phyloP scores from a whole-genome alignment of 495 filamentous ascomycete genomes.

The Penicillium desertorum region DNA sequence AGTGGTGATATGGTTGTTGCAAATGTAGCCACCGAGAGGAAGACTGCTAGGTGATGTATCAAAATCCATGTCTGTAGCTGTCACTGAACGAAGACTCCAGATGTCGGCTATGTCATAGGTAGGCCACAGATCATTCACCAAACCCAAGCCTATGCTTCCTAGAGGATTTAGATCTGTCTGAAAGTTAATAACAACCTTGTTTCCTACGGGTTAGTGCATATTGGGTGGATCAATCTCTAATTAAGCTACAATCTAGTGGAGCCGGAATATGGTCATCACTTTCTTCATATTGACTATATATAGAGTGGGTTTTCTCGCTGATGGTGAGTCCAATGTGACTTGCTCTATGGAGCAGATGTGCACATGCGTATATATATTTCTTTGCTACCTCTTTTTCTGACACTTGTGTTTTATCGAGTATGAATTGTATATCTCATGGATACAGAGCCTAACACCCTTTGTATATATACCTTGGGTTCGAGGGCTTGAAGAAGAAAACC shows the following conservation, averaged over 20 bases:
- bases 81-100: no score
- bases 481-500: background rate
- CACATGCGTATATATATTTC: background rate
- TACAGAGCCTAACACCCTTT: background rate
- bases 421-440: background rate
- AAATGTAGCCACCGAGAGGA: background rate
- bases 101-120: no score
- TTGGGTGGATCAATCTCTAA: background rate
- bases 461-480: background rate
- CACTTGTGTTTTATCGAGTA: background rate
- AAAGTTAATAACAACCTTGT: background rate
- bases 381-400: background rate
- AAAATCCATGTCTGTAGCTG: background rate
- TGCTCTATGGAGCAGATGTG: background rate
- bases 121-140: no score
- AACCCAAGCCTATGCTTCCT: background rate
- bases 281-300: background rate
- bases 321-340: background rate
- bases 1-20: background rate
- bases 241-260: background rate
- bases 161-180: background rate
- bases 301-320: no score
- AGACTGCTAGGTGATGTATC: background rate
- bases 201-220: background rate
- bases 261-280: background rate